A percentile compares a stretch with the other conserved stretches of the same genome.
These are phyloP conservation scores for Prunus yedoensis DNA, from an alignment of 331 rosid species.

Conservation along the genomic window DNA sequence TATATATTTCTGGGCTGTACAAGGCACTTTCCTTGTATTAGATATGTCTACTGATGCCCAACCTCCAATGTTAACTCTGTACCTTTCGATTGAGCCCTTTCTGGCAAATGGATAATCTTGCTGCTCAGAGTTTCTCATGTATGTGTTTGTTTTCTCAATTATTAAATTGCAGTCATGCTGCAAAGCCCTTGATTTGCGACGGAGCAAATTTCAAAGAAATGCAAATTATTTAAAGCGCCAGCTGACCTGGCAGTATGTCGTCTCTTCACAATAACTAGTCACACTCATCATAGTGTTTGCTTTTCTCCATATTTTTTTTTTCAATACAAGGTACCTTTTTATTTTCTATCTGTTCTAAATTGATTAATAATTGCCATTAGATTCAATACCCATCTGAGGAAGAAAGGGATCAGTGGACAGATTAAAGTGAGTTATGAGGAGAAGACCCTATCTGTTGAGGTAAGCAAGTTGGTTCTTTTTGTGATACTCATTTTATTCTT, in stretches of 20 bases:
- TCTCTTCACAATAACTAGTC: background rate
- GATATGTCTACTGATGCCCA: background rate
- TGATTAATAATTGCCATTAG: conserved; percentile 33
- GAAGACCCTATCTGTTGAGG: conserved; percentile 80
- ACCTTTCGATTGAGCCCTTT: background rate
- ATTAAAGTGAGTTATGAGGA: conserved; percentile 66
- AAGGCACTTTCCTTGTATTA: background rate
- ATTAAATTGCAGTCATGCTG: conserved; percentile 60
- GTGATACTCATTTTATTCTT: background rate
- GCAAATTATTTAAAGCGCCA: conserved; percentile 61
- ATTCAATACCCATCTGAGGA: conserved; percentile 75
- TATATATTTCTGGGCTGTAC: conserved; percentile 1
- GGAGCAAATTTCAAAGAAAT: conserved; percentile 58
- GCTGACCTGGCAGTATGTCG: conserved; percentile 81
- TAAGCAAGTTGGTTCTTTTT: conserved; percentile 20
- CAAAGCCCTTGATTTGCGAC: conserved; percentile 54
- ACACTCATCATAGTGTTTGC: background rate
- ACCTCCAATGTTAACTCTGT: background rate
- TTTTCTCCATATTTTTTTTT: background rate
- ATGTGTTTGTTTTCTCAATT: background rate
- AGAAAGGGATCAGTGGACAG: conserved; percentile 85
- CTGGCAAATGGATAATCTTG: background rate
- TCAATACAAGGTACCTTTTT: background rate
- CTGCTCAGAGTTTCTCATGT: background rate
- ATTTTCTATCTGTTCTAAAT: conserved; percentile 9